phyloP scores from a whole-genome alignment of 805 yeast genomes.

The Kluyveromyces dobzhanskii region DNA sequence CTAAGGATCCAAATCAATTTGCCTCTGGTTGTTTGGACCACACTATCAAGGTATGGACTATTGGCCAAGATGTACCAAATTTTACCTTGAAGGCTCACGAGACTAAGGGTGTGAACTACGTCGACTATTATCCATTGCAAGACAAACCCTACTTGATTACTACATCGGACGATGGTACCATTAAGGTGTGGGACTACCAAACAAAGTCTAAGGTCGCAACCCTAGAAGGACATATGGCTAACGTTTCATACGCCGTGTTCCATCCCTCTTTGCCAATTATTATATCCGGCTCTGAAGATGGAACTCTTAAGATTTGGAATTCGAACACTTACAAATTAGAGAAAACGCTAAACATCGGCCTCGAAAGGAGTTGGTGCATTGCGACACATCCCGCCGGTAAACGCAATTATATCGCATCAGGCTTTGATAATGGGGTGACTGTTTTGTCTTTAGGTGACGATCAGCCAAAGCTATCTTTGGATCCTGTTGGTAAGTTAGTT shows the following conservation, averaged over 20 bases:
- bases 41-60: constrained; percentile 94
- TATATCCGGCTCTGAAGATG: constrained; percentile 94
- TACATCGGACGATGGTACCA: constrained; percentile 81
- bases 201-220: constrained; percentile 93
- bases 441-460: constrained; percentile 86
- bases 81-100: constrained; percentile 89
- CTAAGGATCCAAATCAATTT: constrained; percentile 95
- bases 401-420: constrained; percentile 77
- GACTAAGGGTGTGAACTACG: constrained; percentile 88
- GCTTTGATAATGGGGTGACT: constrained; percentile 92
- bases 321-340: constrained; percentile 89
- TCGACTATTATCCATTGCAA: constrained; percentile 93
- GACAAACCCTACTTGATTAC: constrained; percentile 96
- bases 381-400: constrained; percentile 55
- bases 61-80: constrained; percentile 81
- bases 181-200: constrained; percentile 94
- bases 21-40: constrained; percentile 96
- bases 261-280: constrained; percentile 96
- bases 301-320: constrained; percentile 91
- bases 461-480: constrained; percentile 91
- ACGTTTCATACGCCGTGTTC: constrained; percentile 94
- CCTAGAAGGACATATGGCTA: constrained; percentile 85
- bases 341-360: constrained; percentile 80
- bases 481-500: constrained; percentile 81
- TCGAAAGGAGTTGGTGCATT: constrained; percentile 97